Conservation (phyloP, 2,329 filamentous ascomycete genomes). For the Bertia moriformis region DNA sequence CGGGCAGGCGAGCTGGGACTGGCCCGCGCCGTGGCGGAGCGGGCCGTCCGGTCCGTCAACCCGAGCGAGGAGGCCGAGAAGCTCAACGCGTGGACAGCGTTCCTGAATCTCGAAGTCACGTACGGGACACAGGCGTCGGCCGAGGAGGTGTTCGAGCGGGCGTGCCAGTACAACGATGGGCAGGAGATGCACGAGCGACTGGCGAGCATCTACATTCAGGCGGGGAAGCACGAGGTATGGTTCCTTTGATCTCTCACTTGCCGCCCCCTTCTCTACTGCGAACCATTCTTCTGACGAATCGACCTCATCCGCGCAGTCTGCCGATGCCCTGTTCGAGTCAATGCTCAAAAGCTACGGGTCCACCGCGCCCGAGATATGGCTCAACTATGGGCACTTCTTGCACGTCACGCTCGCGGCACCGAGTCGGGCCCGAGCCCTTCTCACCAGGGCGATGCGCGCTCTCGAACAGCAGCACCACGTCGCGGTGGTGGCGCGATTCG, state of each 20-base stretch:
- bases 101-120: slow-evolving; percentile 84
- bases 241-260: too few species aligned
- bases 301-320: slow-evolving; percentile 50
- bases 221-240: slow-evolving; percentile 67
- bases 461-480: slow-evolving; percentile 53
- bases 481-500: slow-evolving; percentile 72
- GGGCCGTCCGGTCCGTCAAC: slow-evolving; percentile 80
- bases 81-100: slow-evolving; percentile 85
- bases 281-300: too few species aligned
- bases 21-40: slow-evolving; percentile 77
- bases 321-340: slow-evolving; percentile 71
- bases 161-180: slow-evolving; percentile 84
- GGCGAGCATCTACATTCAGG: slow-evolving; percentile 88
- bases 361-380: slow-evolving; percentile 67
- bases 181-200: slow-evolving; percentile 80
- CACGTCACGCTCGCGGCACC: slow-evolving; percentile 59
- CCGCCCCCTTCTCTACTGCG: slow-evolving; percentile 1
- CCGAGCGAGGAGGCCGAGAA: slow-evolving; percentile 85
- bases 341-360: slow-evolving; percentile 84
- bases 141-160: slow-evolving; percentile 77
- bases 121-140: slow-evolving; percentile 73
- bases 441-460: slow-evolving; percentile 72
- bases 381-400: slow-evolving; percentile 89
- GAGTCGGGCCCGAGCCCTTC: slow-evolving; percentile 59
- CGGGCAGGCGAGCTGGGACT: slow-evolving; percentile 78